Conservation (phyloP, 2,329 filamentous ascomycete genomes). For the Xylaria sp. region DNA sequence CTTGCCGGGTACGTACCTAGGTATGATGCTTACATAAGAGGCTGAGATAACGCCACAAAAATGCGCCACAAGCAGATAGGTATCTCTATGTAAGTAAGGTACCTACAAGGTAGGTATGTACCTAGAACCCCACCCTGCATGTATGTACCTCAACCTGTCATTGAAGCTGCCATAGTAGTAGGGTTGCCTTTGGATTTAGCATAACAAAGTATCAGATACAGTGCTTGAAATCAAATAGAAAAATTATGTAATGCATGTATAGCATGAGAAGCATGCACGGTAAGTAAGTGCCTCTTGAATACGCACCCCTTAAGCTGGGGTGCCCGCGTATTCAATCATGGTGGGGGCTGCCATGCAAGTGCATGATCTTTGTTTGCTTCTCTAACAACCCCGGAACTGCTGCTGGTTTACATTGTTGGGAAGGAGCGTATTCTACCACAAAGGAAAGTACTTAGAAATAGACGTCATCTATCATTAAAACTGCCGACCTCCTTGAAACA, state of each 20-base stretch:
- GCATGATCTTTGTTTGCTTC: not conserved
- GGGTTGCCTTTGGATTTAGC: not conserved
- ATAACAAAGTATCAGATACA: not conserved
- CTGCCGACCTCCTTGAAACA: not conserved
- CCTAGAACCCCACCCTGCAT: no score
- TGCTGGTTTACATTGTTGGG: not conserved
- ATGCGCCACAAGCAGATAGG: conserved; percentile 1
- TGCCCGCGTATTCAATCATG: not conserved
- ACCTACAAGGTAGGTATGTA: not conserved
- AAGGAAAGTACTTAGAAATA: not conserved
- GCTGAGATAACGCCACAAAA: not conserved
- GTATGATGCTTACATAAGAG: not conserved
- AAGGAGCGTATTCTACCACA: not conserved
- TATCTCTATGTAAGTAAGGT: not conserved
- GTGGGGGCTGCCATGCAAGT: not conserved
- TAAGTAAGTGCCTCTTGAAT: not conserved
- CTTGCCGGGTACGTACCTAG: not conserved
- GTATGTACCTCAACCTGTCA: no score
- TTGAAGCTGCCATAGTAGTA: not conserved
- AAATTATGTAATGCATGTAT: not conserved
- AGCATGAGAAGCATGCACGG: no score
- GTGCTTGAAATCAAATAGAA: not conserved
- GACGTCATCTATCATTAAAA: not conserved
- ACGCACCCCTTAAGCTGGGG: no score
- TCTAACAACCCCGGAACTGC: not conserved